Evolutionary conservation across 2,329 filamentous ascomycete genomes (phyloP).

Genomic region (Xylariaceae sp.): DNA sequence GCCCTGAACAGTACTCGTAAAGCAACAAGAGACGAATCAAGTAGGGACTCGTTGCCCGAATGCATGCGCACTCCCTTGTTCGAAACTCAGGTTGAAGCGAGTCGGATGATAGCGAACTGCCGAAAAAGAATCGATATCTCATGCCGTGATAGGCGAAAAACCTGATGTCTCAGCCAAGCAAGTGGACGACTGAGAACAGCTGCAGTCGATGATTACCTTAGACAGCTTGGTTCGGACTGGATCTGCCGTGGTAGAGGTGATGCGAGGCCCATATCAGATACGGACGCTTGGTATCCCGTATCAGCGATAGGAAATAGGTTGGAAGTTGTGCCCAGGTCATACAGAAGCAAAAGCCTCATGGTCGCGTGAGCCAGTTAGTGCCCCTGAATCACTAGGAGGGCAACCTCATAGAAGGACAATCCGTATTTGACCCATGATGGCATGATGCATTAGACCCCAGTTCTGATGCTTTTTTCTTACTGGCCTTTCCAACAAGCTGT

Average conservation of each 20-base stretch:
- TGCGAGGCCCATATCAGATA: constrained; percentile 16
- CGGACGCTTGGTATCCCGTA: constrained; percentile 12
- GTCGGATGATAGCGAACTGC: not conserved
- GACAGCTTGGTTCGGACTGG: not conserved
- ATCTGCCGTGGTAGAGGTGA: constrained; percentile 4
- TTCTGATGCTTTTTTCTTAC: no score
- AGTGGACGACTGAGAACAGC: constrained; percentile 6
- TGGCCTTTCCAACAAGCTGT: not conserved
- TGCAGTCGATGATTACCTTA: constrained; percentile 12
- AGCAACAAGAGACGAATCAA: not conserved
- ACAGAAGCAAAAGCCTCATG: not conserved
- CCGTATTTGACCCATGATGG: no score
- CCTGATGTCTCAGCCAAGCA: constrained; percentile 15
- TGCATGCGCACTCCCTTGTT: not conserved
- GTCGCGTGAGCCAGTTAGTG: not conserved
- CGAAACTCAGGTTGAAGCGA: not conserved
- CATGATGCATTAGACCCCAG: no score
- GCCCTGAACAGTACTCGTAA: no score
- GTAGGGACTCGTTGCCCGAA: no score
- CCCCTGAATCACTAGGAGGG: not conserved
- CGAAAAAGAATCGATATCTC: not conserved
- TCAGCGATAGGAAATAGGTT: constrained; percentile 4
- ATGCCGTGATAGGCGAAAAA: constrained; percentile 11
- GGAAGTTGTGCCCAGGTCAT: not conserved
- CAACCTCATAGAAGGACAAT: no score